These are phyloP conservation scores for Rubia peregrina DNA, from an alignment of 305 asterid species.

Conservation along the genomic window DNA sequence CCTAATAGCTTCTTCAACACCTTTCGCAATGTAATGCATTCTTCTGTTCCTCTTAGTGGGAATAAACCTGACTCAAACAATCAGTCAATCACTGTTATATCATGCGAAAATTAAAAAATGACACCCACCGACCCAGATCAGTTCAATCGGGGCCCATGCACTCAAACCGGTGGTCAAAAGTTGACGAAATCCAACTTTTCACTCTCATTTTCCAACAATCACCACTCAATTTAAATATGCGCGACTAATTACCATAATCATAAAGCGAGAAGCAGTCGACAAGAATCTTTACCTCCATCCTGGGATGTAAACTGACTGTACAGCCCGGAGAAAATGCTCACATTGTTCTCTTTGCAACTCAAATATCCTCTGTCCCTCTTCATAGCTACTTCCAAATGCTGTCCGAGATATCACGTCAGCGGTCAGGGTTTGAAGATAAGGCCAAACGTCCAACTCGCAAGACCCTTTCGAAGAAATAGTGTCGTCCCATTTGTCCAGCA, in stretches of 20 bases:
- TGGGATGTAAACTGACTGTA: conserved; percentile 13
- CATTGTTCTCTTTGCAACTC: conserved; percentile 21
- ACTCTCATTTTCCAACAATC: not conserved
- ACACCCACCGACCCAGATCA: too few relatives aligned
- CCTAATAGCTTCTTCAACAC: conserved; percentile 25
- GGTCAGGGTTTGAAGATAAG: conserved; percentile 19
- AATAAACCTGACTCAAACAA: conserved; percentile 24
- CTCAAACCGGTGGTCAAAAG: too few relatives aligned
- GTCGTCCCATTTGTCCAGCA: conserved; percentile 10
- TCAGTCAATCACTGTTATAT: not conserved
- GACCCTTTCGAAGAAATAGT: conserved; percentile 1
- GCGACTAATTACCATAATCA: not conserved
- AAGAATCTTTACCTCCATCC: conserved; percentile 17
- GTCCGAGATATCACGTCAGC: conserved; percentile 16
- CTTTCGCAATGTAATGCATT: conserved; percentile 23
- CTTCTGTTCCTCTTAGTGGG: conserved; percentile 39
- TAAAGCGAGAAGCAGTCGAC: not conserved
- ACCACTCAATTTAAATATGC: not conserved
- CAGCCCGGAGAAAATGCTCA: not conserved
- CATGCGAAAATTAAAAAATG: too few relatives aligned
- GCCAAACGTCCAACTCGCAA: conserved; percentile 27
- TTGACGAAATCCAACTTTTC: too few relatives aligned
- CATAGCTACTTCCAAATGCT: conserved; percentile 8
- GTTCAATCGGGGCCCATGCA: too few relatives aligned
- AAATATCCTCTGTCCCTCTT: conserved; percentile 19